A percentile compares a stretch with the other conserved stretches of the same genome.
These are phyloP conservation scores for Haplosporangium sp. DNA, from an alignment of 371 early-diverging fungal genomes.

Conservation along the genomic window DNA sequence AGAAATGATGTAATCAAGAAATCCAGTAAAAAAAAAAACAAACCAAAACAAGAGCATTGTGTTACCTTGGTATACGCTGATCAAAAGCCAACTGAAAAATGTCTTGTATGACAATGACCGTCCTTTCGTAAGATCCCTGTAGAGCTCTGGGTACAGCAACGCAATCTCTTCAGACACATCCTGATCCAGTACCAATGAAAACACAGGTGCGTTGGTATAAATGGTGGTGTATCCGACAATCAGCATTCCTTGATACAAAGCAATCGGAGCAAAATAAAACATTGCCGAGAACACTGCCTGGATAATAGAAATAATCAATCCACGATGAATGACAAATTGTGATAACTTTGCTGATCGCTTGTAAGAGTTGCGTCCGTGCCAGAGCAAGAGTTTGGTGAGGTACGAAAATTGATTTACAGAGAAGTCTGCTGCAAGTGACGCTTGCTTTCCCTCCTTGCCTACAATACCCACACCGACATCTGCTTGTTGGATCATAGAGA, in stretches of 20 bases:
- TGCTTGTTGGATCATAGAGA: constrained; percentile 99
- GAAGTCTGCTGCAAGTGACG: constrained; percentile 98
- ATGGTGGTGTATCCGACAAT: constrained; percentile 92
- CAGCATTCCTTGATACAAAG: constrained; percentile 88
- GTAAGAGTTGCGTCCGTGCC: constrained; percentile 99
- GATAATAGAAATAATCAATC: constrained; percentile 97
- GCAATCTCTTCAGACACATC: constrained; percentile 95
- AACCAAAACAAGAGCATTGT: no score
- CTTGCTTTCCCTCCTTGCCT: constrained; percentile 99
- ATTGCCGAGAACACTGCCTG: constrained; percentile 99
- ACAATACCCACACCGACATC: constrained; percentile 98
- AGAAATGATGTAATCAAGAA: neutral
- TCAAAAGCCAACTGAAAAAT: constrained; percentile 95
- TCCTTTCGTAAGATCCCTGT: constrained; percentile 96
- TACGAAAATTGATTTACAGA: constrained; percentile 94
- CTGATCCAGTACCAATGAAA: constrained; percentile 92
- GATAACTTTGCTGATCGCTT: constrained; percentile 95
- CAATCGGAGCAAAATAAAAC: constrained; percentile 98
- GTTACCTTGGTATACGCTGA: constrained; percentile 96
- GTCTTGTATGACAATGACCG: constrained; percentile 92
- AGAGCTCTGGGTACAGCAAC: constrained; percentile 96
- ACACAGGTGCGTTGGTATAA: constrained; percentile 98
- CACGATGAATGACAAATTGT: constrained; percentile 99
- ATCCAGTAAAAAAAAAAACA: no score
- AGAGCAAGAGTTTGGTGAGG: constrained; percentile 86